A percentile compares a stretch with the other conserved stretches of the same genome.
These are phyloP conservation scores for Acer yangbiense DNA, from an alignment of 345 rosid species.

Conservation along the genomic window DNA sequence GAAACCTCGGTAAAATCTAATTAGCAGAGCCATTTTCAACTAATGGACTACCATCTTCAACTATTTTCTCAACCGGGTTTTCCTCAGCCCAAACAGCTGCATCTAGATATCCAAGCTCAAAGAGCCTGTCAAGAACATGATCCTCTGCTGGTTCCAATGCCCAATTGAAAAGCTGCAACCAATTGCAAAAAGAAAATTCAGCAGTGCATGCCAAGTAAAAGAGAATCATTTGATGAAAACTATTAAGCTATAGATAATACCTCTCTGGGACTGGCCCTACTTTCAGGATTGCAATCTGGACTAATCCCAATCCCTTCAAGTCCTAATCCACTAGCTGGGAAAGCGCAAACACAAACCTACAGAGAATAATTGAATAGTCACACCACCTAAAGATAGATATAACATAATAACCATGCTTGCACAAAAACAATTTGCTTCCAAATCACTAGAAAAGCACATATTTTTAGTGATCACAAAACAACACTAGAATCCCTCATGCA, in stretches of 20 bases:
- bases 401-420: neutral
- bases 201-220: neutral
- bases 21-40: slow-evolving; percentile 25
- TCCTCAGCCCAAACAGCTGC: slow-evolving; percentile 78
- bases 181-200: slow-evolving; percentile 16
- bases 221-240: neutral
- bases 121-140: slow-evolving; percentile 64
- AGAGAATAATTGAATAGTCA: neutral
- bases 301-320: slow-evolving; percentile 80
- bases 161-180: slow-evolving; percentile 79
- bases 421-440: neutral
- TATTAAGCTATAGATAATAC: slow-evolving; percentile 36
- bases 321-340: slow-evolving; percentile 60
- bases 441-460: neutral
- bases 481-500: neutral
- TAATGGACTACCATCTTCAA: slow-evolving; percentile 34
- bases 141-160: slow-evolving; percentile 93
- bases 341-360: slow-evolving; percentile 91
- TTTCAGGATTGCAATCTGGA: slow-evolving; percentile 89
- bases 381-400: neutral
- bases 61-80: slow-evolving; percentile 61
- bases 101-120: slow-evolving; percentile 77
- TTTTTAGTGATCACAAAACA: neutral
- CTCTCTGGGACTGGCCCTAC: slow-evolving; percentile 68
- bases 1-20: neutral